Base-by-base conservation (phyloP, 495 filamentous ascomycete species). In the Xylaria nigripes region DNA sequence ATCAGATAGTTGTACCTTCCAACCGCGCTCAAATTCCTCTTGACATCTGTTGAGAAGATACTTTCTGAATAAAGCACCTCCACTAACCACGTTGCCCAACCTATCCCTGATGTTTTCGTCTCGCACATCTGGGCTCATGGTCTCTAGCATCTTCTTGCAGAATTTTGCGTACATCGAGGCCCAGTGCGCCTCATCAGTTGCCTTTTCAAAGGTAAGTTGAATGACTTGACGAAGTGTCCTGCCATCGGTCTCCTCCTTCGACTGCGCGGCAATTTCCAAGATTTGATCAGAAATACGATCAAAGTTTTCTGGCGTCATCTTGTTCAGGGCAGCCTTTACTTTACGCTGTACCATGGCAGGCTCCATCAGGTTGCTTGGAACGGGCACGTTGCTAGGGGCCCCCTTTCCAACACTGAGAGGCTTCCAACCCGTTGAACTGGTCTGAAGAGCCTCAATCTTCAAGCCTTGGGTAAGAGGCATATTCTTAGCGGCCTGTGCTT, bases 301-400 rank as follows among this genome's bases (percentile, higher is more conserved):
- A 67, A 99, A 99, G 62, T 96, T 97, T 73, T 97, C 93, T 0
- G 93, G 93, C 0, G 93, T 96, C 94, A 99, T 97, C 85, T 97
- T 97, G 81, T 99, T 97, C 61, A 99, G 75, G 45, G 86, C 87
- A 50, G 89, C 87, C 82, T 99, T 99, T 65, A 97, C 94, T 82
- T 97, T 99, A 58, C 93, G 84, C 72, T 99, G 93, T 59, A 99
- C 93, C 72, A 93, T 83, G 56, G 91, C 89, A 16, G 93, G 94
- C 54, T 92, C 76, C 75, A 99, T 75, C 60, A 86, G 79, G 41
- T 76, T 78, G 9, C 69, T 54, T 48, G 70, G 69, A 50, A 73
- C 73, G 48, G 77, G 65, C 50, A 70, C 70, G 22, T 65, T 58
- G 25, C 70, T 68, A 40, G 68, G 50, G n/a, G 68, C 45, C 9